Percentiles rank a stretch among this genome's conserved stretches.
Evolutionary conservation across 345 rosid species (phyloP).

Genomic region (Fremontodendron californicum): DNA sequence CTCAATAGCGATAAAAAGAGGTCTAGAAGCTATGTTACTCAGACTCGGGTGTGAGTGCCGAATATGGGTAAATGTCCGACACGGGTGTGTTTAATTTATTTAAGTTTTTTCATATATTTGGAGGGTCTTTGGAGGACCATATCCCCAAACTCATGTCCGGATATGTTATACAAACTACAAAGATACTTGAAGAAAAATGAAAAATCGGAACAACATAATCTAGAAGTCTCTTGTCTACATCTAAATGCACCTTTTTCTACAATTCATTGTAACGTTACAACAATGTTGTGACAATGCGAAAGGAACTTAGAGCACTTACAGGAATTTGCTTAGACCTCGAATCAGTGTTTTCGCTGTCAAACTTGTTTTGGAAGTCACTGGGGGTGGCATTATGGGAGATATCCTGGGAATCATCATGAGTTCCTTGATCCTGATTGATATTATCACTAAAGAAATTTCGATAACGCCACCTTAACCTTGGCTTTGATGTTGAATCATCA

Average conservation of each 20-base stretch:
- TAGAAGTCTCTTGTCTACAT: not conserved
- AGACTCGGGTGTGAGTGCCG: no score
- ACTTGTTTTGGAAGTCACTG: not conserved
- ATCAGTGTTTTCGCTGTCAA: slow-evolving; percentile 16
- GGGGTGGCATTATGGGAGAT: slow-evolving; percentile 8
- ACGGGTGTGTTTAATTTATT: no score
- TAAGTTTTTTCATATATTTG: no score
- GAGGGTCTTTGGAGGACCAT: no score
- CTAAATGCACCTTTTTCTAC: not conserved
- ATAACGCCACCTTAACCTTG: slow-evolving; percentile 63
- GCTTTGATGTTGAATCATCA: slow-evolving; percentile 53
- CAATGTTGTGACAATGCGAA: not conserved
- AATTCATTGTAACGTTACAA: not conserved
- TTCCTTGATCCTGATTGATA: slow-evolving; percentile 21
- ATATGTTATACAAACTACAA: no score
- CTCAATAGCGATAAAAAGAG: no score
- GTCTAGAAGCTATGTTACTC: no score
- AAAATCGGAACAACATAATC: no score
- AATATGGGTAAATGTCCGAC: no score
- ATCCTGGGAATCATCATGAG: slow-evolving; percentile 20
- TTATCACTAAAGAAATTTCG: slow-evolving; percentile 50
- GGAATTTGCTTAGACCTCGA: slow-evolving; percentile 21
- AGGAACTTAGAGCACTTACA: slow-evolving; percentile 27
- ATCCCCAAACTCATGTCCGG: no score
- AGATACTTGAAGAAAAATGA: no score